These are phyloP conservation scores for Corrigiola litoralis DNA, from an alignment of 179 eudicot genomes.

Conservation along the genomic window DNA sequence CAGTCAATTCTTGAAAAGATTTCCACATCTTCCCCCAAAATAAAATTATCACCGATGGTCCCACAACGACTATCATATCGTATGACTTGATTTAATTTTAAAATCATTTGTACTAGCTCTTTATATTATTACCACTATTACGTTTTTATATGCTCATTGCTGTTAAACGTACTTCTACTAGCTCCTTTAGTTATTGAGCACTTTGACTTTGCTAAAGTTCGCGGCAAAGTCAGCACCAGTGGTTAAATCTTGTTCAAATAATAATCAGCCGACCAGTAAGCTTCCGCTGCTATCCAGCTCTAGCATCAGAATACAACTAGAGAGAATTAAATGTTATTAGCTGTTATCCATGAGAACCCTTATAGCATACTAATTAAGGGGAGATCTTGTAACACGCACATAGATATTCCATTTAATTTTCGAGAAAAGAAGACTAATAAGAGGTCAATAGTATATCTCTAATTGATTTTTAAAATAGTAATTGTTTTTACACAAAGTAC, in stretches of 20 bases:
- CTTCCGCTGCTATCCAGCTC: conserved; percentile 2
- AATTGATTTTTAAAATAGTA: no score
- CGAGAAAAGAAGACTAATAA: no score
- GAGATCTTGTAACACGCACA: no score
- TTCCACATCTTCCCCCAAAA: conserved; percentile 22
- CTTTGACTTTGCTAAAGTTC: conserved; percentile 21
- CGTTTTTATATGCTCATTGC: not conserved
- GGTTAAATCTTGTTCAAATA: conserved; percentile 16
- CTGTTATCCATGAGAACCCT: not conserved
- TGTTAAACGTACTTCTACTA: conserved; percentile 1
- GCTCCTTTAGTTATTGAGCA: conserved; percentile 2
- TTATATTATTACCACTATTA: not conserved
- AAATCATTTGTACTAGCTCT: not conserved
- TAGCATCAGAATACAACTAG: conserved; percentile 10
- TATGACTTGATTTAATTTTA: not conserved
- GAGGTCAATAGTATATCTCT: no score
- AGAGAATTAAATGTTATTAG: conserved; percentile 7
- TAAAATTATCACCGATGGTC: conserved; percentile 15
- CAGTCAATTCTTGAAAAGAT: conserved; percentile 25
- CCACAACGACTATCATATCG: conserved; percentile 16
- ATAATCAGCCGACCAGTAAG: conserved; percentile 14
- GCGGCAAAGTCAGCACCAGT: conserved; percentile 29
- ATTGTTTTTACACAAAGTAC: no score
- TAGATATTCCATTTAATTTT: no score
- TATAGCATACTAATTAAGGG: no score